Evolutionary conservation across 768 basidiomycete genomes (phyloP), one percentile per base, ranked within the genome.

Genomic region (Filobasidium floriforme): DNA sequence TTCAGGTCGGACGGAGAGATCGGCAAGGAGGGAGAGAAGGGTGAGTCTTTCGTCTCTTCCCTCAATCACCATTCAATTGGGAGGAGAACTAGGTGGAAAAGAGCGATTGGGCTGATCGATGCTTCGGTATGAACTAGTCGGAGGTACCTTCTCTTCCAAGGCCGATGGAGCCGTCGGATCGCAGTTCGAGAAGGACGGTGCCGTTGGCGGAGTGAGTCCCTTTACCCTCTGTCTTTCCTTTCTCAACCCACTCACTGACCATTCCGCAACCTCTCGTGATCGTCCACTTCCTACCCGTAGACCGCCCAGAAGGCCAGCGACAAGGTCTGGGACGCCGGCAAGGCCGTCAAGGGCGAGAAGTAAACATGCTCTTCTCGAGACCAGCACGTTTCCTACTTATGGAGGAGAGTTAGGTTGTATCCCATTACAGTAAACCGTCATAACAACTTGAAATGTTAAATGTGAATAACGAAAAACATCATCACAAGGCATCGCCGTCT

Each of bases 271-370:
- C 54, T 57, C 32, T 57, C n/a, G n/a, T n/a, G n/a, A n/a, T n/a
- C n/a, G 29, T 28, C 24, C 15, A 7, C 15, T 26, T 22, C 54
- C 24, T 3, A 24, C 29, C 22, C 15, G 29, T 24, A 57, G 54
- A 49, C 59, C 43, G 64, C 57, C 24, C 64, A 65, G 59, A 65
- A 65, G 52, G 57, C n/a, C 24, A 37, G 29, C 44, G 64, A 65
- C 44, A 55, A 65, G 64, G 40, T 57, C 18, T 65, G 64, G 64
- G 59, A 65, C 49, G 57, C 59, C 28, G 64, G 64, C 10, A 65
- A 65, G 64, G 64, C 52, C 28, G 28, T 65, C 57, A 65, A 65
- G 64, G 64, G 64, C 5, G 64, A 65, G 64, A 57, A 57, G 54
- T 57, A 57, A 57, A 57, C 24, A 19, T 32, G n/a, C 54, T 57